Conservation (phyloP, 2,329 filamentous ascomycete genomes). For the Aureobasidium melanogenum region DNA sequence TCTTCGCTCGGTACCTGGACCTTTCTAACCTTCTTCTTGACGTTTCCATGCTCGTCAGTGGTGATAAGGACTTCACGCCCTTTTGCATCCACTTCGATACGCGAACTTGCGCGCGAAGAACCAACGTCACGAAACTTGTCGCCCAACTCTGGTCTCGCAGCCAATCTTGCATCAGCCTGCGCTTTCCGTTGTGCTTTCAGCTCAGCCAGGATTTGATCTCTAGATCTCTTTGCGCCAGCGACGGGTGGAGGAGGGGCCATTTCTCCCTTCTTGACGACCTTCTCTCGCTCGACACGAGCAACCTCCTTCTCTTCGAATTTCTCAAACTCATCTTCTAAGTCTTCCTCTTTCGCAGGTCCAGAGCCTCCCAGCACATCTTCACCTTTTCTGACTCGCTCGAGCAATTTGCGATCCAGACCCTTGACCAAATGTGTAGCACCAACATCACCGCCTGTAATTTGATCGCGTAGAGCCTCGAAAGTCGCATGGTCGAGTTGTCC, state of each 20-base stretch:
- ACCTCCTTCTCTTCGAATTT: conserved; percentile 58
- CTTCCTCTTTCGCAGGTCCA: conserved; percentile 22
- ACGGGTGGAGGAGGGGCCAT: conserved; percentile 35
- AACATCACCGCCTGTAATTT: conserved; percentile 76
- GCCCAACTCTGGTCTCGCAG: conserved; percentile 41
- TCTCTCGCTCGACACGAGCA: conserved; percentile 55
- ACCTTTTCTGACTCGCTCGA: conserved; percentile 59
- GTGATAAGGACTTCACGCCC: conserved; percentile 51
- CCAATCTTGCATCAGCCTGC: conserved; percentile 34
- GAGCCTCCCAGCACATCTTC: conserved; percentile 44
- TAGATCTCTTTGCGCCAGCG: conserved; percentile 42
- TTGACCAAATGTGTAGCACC: conserved; percentile 81
- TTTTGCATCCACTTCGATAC: conserved; percentile 34
- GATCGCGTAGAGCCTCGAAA: conserved; percentile 63
- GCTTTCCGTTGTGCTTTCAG: conserved; percentile 47
- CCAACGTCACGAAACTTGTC: conserved; percentile 47
- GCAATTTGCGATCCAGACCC: conserved; percentile 76
- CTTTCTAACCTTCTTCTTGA: conserved; percentile 54
- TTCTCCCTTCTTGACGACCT: conserved; percentile 42
- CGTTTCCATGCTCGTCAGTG: conserved; percentile 50
- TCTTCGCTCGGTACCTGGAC: conserved; percentile 23
- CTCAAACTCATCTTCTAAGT: conserved; percentile 38
- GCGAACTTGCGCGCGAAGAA: not conserved
- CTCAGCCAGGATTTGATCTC: conserved; percentile 52
- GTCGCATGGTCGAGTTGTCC: conserved; percentile 73